Conservation (phyloP, 768 basidiomycete species). For the Suillus luteus region DNA sequence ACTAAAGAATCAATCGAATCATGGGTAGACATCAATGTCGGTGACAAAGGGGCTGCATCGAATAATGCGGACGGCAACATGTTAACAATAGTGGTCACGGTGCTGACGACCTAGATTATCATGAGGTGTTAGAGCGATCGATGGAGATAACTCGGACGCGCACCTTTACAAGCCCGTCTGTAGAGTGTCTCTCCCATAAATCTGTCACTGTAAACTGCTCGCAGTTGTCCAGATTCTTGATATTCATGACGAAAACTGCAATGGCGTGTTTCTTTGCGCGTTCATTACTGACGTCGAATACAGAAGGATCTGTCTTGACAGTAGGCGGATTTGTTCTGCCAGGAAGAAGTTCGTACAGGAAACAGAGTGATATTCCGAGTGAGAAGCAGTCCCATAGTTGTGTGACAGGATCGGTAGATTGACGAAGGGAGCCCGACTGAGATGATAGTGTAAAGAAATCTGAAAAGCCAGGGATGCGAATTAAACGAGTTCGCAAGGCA, state of each 20-base stretch:
- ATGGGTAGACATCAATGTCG: slow-evolving; percentile 54
- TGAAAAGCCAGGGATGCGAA: slow-evolving; percentile 75
- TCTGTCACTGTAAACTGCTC: slow-evolving; percentile 91
- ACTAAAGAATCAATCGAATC: slow-evolving; percentile 61
- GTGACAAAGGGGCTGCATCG: slow-evolving; percentile 60
- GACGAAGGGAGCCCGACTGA: slow-evolving; percentile 57
- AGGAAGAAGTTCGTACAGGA: slow-evolving; percentile 92
- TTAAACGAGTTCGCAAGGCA: slow-evolving; percentile 70
- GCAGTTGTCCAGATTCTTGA: slow-evolving; percentile 68
- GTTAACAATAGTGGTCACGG: slow-evolving; percentile 83
- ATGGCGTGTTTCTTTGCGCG: slow-evolving; percentile 89
- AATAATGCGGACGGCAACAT: slow-evolving; percentile 71
- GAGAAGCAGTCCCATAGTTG: slow-evolving; percentile 95
- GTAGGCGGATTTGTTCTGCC: slow-evolving; percentile 26
- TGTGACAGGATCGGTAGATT: slow-evolving; percentile 89
- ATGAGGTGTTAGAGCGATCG: slow-evolving; percentile 9
- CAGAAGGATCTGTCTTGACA: slow-evolving; percentile 65
- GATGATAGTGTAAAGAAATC: slow-evolving; percentile 67
- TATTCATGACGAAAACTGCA: slow-evolving; percentile 88
- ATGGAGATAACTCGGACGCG: slow-evolving; percentile 23
- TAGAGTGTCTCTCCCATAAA: slow-evolving; percentile 87
- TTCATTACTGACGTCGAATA: slow-evolving; percentile 72
- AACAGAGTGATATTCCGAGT: slow-evolving; percentile 91
- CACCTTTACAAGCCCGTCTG: slow-evolving; percentile 94
- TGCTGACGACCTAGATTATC: slow-evolving; percentile 73